Conservation (phyloP, 768 basidiomycete species). For the Megacollybia marginata region DNA sequence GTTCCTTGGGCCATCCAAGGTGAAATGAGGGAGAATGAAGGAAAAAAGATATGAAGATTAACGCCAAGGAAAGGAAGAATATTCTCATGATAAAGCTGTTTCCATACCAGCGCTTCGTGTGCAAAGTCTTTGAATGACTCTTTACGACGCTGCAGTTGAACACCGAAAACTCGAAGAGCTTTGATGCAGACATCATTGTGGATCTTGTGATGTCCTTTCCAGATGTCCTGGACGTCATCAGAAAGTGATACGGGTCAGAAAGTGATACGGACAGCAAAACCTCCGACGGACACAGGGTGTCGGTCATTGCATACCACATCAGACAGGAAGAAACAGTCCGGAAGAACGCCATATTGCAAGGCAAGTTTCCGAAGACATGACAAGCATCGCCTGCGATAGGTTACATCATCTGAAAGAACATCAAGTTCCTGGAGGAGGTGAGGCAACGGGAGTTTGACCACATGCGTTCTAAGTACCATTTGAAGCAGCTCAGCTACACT, state of each 20-base stretch:
- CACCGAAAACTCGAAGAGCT: constrained; percentile 4
- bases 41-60: constrained; percentile 6
- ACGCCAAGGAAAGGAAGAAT: constrained; percentile 25
- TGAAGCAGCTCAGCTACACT: not conserved
- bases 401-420: not conserved
- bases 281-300: not conserved
- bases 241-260: no score
- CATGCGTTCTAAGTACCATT: not conserved
- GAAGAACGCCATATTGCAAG: not conserved
- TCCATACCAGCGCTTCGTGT: constrained; percentile 18
- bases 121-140: constrained; percentile 4
- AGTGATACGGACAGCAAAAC: not conserved
- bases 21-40: constrained; percentile 24
- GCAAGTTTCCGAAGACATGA: not conserved
- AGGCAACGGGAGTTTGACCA: not conserved
- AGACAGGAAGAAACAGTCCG: not conserved
- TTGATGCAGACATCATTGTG: constrained; percentile 4
- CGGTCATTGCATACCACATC: not conserved
- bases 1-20: constrained; percentile 31
- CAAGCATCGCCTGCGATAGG: not conserved
- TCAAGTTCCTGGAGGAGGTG: not conserved
- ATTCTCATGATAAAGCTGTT: constrained; percentile 24
- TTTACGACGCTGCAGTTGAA: not conserved
- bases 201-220: constrained; percentile 1
- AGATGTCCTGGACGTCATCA: constrained; percentile 2